Evolutionary conservation across 768 basidiomycete species (phyloP), one percentile per base, ranked within the genome.

Genomic region (Candolleomyces aberdarensis): DNA sequence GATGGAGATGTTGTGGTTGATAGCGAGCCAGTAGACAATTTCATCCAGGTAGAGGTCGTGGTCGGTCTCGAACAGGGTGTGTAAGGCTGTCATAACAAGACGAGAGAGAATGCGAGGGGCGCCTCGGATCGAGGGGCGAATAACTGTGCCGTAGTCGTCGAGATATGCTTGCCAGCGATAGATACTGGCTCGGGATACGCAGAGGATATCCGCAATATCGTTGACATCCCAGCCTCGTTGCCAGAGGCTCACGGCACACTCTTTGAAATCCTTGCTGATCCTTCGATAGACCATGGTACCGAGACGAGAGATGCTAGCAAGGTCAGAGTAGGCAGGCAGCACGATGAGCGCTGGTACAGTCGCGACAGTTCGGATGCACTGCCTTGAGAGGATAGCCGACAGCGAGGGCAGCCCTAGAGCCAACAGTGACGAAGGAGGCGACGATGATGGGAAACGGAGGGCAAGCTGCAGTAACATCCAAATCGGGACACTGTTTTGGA

Each of bases 231-330:
- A 73, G 1, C 70, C 65, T 17, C 62, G 55, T 39, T 67, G 57
- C 65, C 69, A 72, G 1, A 71, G 62, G 2, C 56, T 5, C 19
- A 73, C 57, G 9, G 68, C 61, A 40, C 62, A 65, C 39, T 72
- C 66, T 49, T 73, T 70, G 56, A 71, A 14, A 13, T 71, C 66
- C 13, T 62, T 13, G 47, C 67, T 67, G 47, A 72, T 70, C n/a
- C 44, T 44, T 8, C 58, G 31, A 53, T 66, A 66, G 36, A 58
- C 63, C 66, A 68, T 65, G 43, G 43, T 4, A 44, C 26, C 26
- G 3, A 26, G 1, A 26, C 26, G 26, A 26, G 26, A 26, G 26
- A 26, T 26, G 43, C 13, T 44, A 4, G n/a, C 14, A 44, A n/a
- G n/a, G 55, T 51, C 11, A 51, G 13, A 29, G n/a, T 15, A 5